phyloP scores from a whole-genome alignment of 2,329 filamentous ascomycete genomes.

The Trichoderma arundinaceum region DNA sequence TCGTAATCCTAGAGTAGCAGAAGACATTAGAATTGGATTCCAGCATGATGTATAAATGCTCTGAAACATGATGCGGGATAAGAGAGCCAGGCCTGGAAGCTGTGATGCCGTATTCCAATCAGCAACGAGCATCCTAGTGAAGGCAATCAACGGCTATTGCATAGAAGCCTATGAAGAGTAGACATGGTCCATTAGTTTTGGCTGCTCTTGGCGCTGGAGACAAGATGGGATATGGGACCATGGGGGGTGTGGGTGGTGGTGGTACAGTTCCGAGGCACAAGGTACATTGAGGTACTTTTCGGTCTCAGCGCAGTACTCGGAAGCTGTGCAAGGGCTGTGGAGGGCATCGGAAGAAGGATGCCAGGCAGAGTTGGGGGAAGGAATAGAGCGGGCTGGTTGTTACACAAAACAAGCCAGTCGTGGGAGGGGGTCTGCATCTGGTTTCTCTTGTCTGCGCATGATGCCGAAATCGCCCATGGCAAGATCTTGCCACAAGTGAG shows the following conservation, averaged over 20 bases:
- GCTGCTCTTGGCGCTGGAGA: constrained; percentile 16
- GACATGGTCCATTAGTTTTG: constrained; percentile 8
- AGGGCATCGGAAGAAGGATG: constrained; percentile 37
- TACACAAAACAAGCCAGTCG: constrained; percentile 33
- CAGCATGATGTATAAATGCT: constrained; percentile 9
- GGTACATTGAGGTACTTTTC: constrained; percentile 35
- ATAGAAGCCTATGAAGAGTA: constrained; percentile 8
- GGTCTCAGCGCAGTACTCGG: constrained; percentile 34
- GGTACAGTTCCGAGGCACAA: background rate
- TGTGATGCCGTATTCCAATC: constrained; percentile 5
- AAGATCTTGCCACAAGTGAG: constrained; percentile 18
- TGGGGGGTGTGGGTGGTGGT: background rate
- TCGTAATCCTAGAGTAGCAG: constrained; percentile 58
- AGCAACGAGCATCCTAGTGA: background rate
- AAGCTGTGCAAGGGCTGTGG: constrained; percentile 33
- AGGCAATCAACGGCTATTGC: constrained; percentile 1
- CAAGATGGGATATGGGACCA: constrained; percentile 17
- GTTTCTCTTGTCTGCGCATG: constrained; percentile 30
- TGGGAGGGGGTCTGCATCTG: constrained; percentile 31
- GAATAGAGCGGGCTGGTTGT: constrained; percentile 30
- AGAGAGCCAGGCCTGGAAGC: constrained; percentile 1
- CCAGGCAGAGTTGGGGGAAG: constrained; percentile 35
- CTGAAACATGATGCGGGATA: constrained; percentile 3
- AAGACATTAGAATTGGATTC: constrained; percentile 37
- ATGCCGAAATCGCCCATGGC: constrained; percentile 4